Base-by-base conservation (phyloP, 805 yeast species). In the Saturnispora hagleri region DNA sequence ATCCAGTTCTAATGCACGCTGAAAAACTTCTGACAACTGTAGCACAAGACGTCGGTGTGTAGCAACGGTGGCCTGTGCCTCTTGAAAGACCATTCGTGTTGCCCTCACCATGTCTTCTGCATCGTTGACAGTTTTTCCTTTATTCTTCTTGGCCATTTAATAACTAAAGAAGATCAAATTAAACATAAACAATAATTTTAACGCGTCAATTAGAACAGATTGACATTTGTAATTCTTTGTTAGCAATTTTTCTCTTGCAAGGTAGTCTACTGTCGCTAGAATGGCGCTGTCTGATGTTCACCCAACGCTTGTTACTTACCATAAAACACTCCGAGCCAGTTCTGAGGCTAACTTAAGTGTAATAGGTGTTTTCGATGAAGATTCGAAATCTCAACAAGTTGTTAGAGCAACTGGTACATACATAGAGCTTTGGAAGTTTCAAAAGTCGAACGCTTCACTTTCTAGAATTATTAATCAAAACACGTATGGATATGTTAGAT, bases 21-120 rank as follows among this genome's bases (percentile, higher is more conserved):
- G 58, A 52, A 83, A 85, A 15, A 87, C 69, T 44, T 76, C 74
- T 60, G 76, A 77, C 61, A 89, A 62, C 5, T 85, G 74, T 9
- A 81, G 77, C 6, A 83, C 79, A 53, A 86, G 82, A 61, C 86
- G 85, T 46, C 86, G 73, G 65, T 89, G 97, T 2, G 90, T 84
- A 0, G 90, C 83, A 33, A 82, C 73, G 2, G 87, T 74, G 22
- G 68, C 56, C 61, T 89, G 97, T 0, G 93, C 86, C 52, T 84
- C 91, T 61, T 86, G 91, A 61, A 89, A 89, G 3, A 82, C 80
- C 52, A 76, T 81, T 1, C 86, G 81, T 59, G 84, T 69, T 3
- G 85, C 79, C 10, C 55, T 51, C 36, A 70, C 69, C 27, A 79
- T 66, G 52, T 71, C 74, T 4, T 24, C 55, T 3, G 43, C 45